Evolutionary conservation across 495 filamentous ascomycete genomes (phyloP), one percentile per base, ranked within the genome.

Genomic region (Penicillium mononematosum): DNA sequence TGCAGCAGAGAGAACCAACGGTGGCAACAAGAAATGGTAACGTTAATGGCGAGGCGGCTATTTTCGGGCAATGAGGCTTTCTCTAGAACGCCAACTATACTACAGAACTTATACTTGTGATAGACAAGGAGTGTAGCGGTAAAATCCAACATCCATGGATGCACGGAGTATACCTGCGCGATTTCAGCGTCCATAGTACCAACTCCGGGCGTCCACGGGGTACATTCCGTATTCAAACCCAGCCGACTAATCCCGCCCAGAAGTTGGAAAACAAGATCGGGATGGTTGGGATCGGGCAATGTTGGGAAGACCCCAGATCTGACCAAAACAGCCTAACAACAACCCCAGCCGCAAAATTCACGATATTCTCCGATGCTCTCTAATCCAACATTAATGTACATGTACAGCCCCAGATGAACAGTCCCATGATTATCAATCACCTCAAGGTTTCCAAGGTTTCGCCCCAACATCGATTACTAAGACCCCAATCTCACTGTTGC

Each of bases 141-240:
- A 17, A 39, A n/a, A 17, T 39, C 36, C 16, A 17, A 9, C 36
- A 39, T 25, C 4, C 24, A 25, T 25, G 24, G 24, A 25, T 39
- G 36, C 2, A 22, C 22, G 22, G 22, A 22, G 22, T 39, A 39
- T 39, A 39, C 16, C 16, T 9, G 36, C 16, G n/a, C 1, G 2
- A 17, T 17, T 39, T 17, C 7, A 39, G 16, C 36, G 2, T 39
- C 36, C 14, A 8, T 39, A 39, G n/a, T 8, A 9, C 16, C 36
- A 17, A 39, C 36, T 8, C 7, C 16, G 16, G n/a, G 36, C n/a
- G 6, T 29, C 27, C 27, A 29, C 27, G 27, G 27, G 27, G 27
- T 17, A 39, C 36, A 14, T 24, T 24, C 19, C 9, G 14, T 22
- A 44, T 44, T 6, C 31, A 90, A 48, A 6, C 24, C 4, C 24